These are phyloP conservation scores for Phytophthora fragariaefolia DNA, from an alignment of 352 stramenopile genomes.

Conservation along the genomic window DNA sequence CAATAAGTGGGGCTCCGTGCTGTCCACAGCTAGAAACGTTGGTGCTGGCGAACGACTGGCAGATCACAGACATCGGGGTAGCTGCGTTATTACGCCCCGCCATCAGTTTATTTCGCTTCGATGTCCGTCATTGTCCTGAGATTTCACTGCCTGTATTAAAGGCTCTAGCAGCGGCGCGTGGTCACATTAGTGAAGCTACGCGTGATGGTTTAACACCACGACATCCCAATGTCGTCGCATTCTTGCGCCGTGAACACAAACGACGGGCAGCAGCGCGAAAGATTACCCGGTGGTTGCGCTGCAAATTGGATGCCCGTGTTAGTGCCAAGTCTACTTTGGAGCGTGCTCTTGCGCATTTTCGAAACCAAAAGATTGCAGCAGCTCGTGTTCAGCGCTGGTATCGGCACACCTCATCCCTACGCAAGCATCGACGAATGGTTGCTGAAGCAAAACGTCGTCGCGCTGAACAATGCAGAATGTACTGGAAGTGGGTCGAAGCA, in stretches of 20 bases:
- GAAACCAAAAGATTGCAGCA: conserved; percentile 46
- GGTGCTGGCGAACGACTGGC: conserved; percentile 74
- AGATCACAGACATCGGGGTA: conserved; percentile 66
- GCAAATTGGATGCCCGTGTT: conserved; percentile 32
- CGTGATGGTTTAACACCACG: conserved; percentile 56
- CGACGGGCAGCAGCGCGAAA: conserved; percentile 38
- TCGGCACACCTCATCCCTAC: conserved; percentile 35
- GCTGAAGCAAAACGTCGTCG: conserved; percentile 33
- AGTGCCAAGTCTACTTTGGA: conserved; percentile 54
- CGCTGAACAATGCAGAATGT: conserved; percentile 24
- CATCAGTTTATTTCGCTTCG: conserved; percentile 43
- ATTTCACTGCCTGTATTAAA: conserved; percentile 56
- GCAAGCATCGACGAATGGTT: conserved; percentile 36
- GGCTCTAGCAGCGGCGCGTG: conserved; percentile 37
- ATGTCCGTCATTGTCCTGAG: conserved; percentile 70
- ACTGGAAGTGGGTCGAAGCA: conserved; percentile 41
- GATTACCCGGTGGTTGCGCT: conserved; percentile 57
- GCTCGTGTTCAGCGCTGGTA: conserved; percentile 63
- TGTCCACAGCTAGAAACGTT: conserved; percentile 58
- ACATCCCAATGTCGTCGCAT: conserved; percentile 54
- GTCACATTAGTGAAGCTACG: conserved; percentile 47
- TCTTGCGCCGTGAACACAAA: conserved; percentile 42
- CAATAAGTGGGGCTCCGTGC: conserved; percentile 32
- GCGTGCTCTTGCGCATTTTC: conserved; percentile 50
- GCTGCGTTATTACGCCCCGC: conserved; percentile 33